Evolutionary conservation across 108 stramenopile genomes (phyloP).

Genomic region (Poteriospumella lacustris): DNA sequence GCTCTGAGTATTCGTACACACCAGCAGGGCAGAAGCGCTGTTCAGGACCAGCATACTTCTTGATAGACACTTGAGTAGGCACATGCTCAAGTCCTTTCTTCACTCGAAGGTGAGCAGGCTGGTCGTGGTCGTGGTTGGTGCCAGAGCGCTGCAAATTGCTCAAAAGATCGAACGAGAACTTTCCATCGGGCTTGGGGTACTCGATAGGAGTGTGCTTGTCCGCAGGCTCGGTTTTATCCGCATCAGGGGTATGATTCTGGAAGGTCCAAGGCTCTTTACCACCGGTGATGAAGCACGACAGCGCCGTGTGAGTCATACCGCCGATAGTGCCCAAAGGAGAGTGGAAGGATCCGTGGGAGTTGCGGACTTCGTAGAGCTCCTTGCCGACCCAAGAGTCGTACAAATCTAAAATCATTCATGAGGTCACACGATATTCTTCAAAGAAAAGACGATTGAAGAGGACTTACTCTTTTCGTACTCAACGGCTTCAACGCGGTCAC

Average conservation of each 20-base stretch:
- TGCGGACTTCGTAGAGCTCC: slow-evolving; percentile 87
- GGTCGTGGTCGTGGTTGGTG: slow-evolving; percentile 95
- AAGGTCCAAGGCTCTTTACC: slow-evolving; percentile 95
- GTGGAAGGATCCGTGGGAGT: slow-evolving; percentile 88
- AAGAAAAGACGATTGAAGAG: background rate
- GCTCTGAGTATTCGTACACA: slow-evolving; percentile 78
- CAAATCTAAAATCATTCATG: slow-evolving; percentile 33
- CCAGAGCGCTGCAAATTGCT: slow-evolving; percentile 87
- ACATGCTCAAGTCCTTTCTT: slow-evolving; percentile 49
- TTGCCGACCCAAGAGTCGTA: slow-evolving; percentile 84
- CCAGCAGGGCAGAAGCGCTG: slow-evolving; percentile 93
- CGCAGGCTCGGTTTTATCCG: slow-evolving; percentile 66
- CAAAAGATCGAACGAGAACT: slow-evolving; percentile 87
- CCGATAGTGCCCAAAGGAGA: background rate
- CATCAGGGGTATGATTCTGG: slow-evolving; percentile 39
- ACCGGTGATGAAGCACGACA: slow-evolving; percentile 77
- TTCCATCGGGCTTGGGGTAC: slow-evolving; percentile 90
- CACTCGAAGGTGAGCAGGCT: slow-evolving; percentile 88
- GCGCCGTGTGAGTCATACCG: slow-evolving; percentile 81
- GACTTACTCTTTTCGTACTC: background rate
- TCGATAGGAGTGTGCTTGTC: slow-evolving; percentile 60
- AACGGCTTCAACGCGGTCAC: background rate
- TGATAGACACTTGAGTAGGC: slow-evolving; percentile 55
- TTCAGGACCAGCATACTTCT: slow-evolving; percentile 87
- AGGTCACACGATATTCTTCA: background rate